phyloP scores from a whole-genome alignment of 2,329 filamentous ascomycete species.

The Penicillium palitans region DNA sequence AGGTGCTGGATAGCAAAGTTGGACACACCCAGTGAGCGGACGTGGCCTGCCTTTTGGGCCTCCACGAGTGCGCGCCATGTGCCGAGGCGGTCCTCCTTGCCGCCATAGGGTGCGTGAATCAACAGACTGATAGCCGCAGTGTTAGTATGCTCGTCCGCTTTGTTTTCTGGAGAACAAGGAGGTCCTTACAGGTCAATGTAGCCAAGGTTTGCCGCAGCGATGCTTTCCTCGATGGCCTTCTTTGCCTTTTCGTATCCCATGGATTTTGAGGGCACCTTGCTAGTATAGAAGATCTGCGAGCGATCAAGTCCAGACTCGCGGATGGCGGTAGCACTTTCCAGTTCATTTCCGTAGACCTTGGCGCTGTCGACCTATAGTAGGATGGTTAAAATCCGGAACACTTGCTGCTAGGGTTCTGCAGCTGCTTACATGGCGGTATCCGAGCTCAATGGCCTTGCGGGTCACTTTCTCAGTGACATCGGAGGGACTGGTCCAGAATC shows the following conservation, averaged over 20 bases:
- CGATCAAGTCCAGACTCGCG: conserved; percentile 53
- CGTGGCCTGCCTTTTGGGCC: conserved; percentile 40
- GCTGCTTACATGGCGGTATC: conserved; percentile 56
- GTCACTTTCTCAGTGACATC: conserved; percentile 59
- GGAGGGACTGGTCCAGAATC: conserved; percentile 50
- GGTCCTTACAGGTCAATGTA: conserved; percentile 64
- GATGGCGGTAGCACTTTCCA: conserved; percentile 55
- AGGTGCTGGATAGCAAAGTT: conserved; percentile 45
- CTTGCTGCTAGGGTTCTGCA: neutral
- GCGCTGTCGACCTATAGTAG: conserved; percentile 56
- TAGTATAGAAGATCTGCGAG: conserved; percentile 62
- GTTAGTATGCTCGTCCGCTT: conserved; percentile 1
- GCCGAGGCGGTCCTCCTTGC: conserved; percentile 40
- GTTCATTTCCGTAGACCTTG: conserved; percentile 59
- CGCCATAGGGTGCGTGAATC: conserved; percentile 43
- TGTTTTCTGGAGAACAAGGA: neutral
- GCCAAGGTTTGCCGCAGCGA: conserved; percentile 61
- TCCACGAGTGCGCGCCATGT: conserved; percentile 45
- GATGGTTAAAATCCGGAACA: neutral
- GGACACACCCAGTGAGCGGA: conserved; percentile 45
- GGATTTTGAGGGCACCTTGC: conserved; percentile 55
- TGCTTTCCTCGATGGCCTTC: conserved; percentile 62
- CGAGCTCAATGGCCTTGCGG: conserved; percentile 55
- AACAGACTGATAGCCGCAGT: conserved; percentile 31
- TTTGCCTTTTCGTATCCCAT: conserved; percentile 66